These are phyloP conservation scores for Huntiella savannae DNA, from an alignment of 2,329 filamentous ascomycete genomes.

Conservation along the genomic window DNA sequence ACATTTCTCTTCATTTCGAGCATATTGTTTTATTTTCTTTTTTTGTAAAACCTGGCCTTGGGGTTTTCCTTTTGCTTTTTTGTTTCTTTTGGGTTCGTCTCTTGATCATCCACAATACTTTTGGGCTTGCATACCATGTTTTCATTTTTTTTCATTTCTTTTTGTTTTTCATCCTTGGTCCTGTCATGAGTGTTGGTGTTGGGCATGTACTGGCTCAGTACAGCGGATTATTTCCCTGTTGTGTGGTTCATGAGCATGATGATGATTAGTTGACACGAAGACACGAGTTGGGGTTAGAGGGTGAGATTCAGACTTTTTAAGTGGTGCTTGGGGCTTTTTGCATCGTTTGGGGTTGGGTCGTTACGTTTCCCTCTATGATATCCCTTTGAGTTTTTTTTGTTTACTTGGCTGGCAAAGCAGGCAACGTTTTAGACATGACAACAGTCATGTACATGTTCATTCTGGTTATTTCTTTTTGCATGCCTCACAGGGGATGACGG, in stretches of 20 bases:
- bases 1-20: not conserved
- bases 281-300: too few relatives aligned
- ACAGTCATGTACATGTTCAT: not conserved
- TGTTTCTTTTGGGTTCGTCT: slow-evolving; percentile 1
- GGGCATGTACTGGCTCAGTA: too few relatives aligned
- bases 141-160: slow-evolving; percentile 5
- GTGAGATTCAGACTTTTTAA: too few relatives aligned
- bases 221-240: too few relatives aligned
- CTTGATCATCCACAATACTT: slow-evolving; percentile 2
- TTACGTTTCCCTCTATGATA: too few relatives aligned
- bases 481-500: slow-evolving; percentile 19
- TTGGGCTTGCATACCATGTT: slow-evolving; percentile 4
- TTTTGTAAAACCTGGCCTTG: slow-evolving; percentile 3
- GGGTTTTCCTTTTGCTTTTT: slow-evolving; percentile 5
- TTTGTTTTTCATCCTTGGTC: slow-evolving; percentile 1
- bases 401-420: not conserved
- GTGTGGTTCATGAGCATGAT: too few relatives aligned
- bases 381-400: slow-evolving; percentile 1
- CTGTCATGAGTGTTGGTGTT: too few relatives aligned
- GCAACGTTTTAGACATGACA: too few relatives aligned
- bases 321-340: too few relatives aligned
- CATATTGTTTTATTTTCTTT: slow-evolving; percentile 5
- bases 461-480: slow-evolving; percentile 13
- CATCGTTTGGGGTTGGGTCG: too few relatives aligned
- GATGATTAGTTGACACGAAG: too few relatives aligned